Conservation (phyloP, 2,329 filamentous ascomycete genomes). For the Scorias spongiosa region DNA sequence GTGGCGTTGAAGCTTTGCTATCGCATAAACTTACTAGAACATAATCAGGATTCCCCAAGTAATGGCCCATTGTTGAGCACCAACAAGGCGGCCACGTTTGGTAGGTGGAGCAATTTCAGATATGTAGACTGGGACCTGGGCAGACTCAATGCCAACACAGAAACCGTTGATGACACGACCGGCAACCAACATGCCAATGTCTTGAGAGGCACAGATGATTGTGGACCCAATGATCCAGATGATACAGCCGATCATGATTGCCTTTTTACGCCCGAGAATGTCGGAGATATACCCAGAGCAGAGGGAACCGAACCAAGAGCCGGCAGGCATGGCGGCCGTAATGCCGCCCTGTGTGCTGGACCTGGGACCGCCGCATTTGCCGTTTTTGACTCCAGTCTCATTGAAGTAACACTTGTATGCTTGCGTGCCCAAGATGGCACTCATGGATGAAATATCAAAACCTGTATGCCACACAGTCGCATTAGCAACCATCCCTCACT, state of each 20-base stretch:
- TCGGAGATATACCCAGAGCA: conserved; percentile 44
- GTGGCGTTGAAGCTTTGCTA: no score
- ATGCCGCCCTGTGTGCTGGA: conserved; percentile 48
- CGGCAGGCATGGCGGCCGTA: conserved; percentile 55
- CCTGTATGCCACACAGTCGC: background rate
- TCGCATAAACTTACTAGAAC: conserved; percentile 31
- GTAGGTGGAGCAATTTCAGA: conserved; percentile 45
- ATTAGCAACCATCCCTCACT: background rate
- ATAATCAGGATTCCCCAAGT: conserved; percentile 50
- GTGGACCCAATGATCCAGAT: conserved; percentile 37
- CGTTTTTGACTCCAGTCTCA: conserved; percentile 29
- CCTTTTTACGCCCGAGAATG: conserved; percentile 35
- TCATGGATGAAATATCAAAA: conserved; percentile 61
- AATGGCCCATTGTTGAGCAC: conserved; percentile 58
- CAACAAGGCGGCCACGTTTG: conserved; percentile 49
- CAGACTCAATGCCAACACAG: conserved; percentile 55
- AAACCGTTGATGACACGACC: conserved; percentile 56
- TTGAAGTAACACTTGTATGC: conserved; percentile 59
- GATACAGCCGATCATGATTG: conserved; percentile 35
- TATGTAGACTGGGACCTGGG: conserved; percentile 50
- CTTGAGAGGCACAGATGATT: conserved; percentile 46
- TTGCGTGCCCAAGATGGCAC: conserved; percentile 32
- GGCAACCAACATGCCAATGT: conserved; percentile 52
- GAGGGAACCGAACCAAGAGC: conserved; percentile 50
- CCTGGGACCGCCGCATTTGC: conserved; percentile 36